phyloP scores from a whole-genome alignment of 768 basidiomycete species.

The Panaeolus papilionaceus region DNA sequence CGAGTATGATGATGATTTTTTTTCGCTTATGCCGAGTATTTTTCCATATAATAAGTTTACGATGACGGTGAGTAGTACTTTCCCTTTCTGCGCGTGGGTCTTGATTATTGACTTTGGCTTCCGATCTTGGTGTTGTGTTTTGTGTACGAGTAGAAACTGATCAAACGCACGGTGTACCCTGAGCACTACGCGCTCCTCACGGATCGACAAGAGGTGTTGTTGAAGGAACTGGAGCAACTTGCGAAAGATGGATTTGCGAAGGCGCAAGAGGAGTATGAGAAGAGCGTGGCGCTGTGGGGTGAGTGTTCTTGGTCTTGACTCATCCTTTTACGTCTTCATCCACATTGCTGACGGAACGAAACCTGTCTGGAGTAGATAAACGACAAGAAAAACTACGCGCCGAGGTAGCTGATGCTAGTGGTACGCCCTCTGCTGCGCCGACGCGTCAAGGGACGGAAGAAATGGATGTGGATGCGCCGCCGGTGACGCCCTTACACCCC shows the following conservation, averaged over 20 bases:
- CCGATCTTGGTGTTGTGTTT: not conserved
- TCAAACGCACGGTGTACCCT: conserved; percentile 85
- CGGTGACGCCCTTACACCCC: conserved; percentile 7
- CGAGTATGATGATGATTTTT: conserved; percentile 93
- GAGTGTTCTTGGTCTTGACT: conserved; percentile 27
- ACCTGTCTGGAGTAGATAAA: conserved; percentile 39
- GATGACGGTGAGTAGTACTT: conserved; percentile 67
- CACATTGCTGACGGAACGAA: too few species aligned
- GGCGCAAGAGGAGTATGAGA: conserved; percentile 81
- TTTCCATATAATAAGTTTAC: conserved; percentile 98
- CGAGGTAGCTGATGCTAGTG: conserved; percentile 40
- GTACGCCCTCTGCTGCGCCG: conserved; percentile 43
- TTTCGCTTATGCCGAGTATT: conserved; percentile 82
- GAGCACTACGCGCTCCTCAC: conserved; percentile 74
- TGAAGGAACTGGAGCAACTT: conserved; percentile 64
- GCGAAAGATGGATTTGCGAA: conserved; percentile 71
- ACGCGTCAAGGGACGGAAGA: conserved; percentile 55
- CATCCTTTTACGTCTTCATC: not conserved
- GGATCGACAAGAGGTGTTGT: conserved; percentile 70
- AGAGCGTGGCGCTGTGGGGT: conserved; percentile 74
- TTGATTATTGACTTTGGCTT: too few species aligned
- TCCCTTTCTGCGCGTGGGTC: too few species aligned
- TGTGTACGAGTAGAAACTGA: conserved; percentile 71
- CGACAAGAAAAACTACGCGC: conserved; percentile 60
- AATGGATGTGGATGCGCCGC: conserved; percentile 44